Evolutionary conservation across 164 flowering plant genomes (phyloP), one percentile per base, ranked within the genome.

Genomic region (Santalum album): DNA sequence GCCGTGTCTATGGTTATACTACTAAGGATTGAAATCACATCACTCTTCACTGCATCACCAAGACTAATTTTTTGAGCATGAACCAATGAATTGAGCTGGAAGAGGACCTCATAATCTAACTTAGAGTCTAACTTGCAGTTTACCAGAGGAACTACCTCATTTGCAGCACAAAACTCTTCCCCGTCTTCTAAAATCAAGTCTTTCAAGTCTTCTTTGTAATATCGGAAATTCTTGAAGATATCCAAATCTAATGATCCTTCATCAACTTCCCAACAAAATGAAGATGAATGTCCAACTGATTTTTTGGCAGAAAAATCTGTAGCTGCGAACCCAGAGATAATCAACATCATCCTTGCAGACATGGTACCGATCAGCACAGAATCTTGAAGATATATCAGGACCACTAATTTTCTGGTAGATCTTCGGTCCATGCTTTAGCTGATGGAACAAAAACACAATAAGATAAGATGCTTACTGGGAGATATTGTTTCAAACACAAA

Each of bases 261-360:
- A 23, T 67, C 64, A 42, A 84, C 50, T 60, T 80, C 77, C 83
- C 78, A 87, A 55, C 82, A 87, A 45, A 90, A 69, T 18, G 82
- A 61, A 56, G 83, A 75, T 55, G 96, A 78, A 42, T 66, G 71
- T 45, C 97, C 97, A 64, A 89, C 68, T 36, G 99, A 75, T 54
- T 82, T 87, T 23, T 57, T 19, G 1, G 18, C 29, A 17, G 97
- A 83, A 62, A 94, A 85, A 54, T 90, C 97, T 27, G 96, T 79
- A 9, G 95, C n/a, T 81, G n/a, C 99, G 97, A 60, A 94, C 81
- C 99, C 99, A 94, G 4, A 76, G 48, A 63, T 70, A 81, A 42
- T 85, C 81, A 56, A 61, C 55, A 62, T 90, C 80, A 56, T 84
- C 99, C 79, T 85, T 83, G 72, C 78, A 85, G 23, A 85, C 43